phyloP scores from a whole-genome alignment of 768 basidiomycete species.

The Tricholoma saponaceum region DNA sequence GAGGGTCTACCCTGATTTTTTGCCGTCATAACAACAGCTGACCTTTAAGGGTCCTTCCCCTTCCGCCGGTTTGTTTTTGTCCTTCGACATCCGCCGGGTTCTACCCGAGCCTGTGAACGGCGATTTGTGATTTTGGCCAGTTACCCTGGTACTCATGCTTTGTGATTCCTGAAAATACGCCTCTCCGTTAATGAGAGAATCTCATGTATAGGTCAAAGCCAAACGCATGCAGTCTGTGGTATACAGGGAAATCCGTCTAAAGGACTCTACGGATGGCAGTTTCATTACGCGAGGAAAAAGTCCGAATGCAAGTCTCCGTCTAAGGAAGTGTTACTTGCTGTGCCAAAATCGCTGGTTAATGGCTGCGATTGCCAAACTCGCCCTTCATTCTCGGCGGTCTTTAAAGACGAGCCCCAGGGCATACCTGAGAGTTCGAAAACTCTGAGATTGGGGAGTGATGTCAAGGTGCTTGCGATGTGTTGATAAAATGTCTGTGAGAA shows the following conservation, averaged over 20 bases:
- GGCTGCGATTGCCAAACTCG: constrained; percentile 54
- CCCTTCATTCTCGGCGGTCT: constrained; percentile 36
- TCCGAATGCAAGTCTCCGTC: constrained; percentile 25
- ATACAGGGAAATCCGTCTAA: background rate
- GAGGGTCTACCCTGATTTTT: background rate
- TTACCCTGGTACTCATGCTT: background rate
- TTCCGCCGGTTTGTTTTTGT: background rate
- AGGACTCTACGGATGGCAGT: background rate
- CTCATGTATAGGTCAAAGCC: background rate
- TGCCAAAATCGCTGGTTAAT: constrained; percentile 26
- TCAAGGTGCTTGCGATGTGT: constrained; percentile 52
- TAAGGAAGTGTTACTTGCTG: constrained; percentile 27
- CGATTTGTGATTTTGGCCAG: background rate
- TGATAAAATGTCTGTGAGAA: constrained; percentile 55
- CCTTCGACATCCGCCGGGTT: background rate
- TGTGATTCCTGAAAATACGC: background rate
- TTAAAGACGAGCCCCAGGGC: constrained; percentile 63
- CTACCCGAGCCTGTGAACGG: background rate
- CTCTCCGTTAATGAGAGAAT: background rate
- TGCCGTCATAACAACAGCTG: too few species aligned
- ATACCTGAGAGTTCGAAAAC: constrained; percentile 75
- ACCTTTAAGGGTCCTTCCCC: background rate
- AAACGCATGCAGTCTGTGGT: background rate
- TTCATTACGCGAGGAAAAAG: constrained; percentile 29
- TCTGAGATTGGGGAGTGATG: constrained; percentile 55